These are phyloP conservation scores for Suhomyces coccinellae DNA, from an alignment of 1,139 yeast genomes.

Conservation along the genomic window DNA sequence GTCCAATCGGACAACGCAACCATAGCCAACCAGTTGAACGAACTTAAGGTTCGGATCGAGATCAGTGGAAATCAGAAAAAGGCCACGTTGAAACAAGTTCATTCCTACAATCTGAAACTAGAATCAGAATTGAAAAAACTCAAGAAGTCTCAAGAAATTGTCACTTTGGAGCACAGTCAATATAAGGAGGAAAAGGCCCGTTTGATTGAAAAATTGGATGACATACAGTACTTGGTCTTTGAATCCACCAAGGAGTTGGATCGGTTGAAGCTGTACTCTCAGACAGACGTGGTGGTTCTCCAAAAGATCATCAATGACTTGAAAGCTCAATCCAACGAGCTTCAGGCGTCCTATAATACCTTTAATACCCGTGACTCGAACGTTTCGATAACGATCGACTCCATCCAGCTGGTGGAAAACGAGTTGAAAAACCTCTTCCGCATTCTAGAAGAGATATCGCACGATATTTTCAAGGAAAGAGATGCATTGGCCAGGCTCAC, in stretches of 20 bases:
- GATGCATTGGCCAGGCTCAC: slow-evolving; percentile 40
- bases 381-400: slow-evolving; percentile 55
- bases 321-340: slow-evolving; percentile 42
- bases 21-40: slow-evolving; percentile 44
- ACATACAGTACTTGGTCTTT: slow-evolving; percentile 51
- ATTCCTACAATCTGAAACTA: slow-evolving; percentile 56
- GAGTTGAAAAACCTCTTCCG: slow-evolving; percentile 54
- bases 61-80: slow-evolving; percentile 23
- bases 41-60: slow-evolving; percentile 33
- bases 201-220: slow-evolving; percentile 57
- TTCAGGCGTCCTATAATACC: slow-evolving; percentile 34
- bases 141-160: slow-evolving; percentile 61
- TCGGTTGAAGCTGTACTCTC: slow-evolving; percentile 57
- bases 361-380: slow-evolving; percentile 53
- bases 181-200: slow-evolving; percentile 64
- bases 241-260: slow-evolving; percentile 63
- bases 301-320: slow-evolving; percentile 58
- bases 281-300: slow-evolving; percentile 61
- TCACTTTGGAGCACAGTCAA: slow-evolving; percentile 64
- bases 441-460: slow-evolving; percentile 57
- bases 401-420: slow-evolving; percentile 55
- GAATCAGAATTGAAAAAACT: slow-evolving; percentile 65
- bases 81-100: slow-evolving; percentile 47
- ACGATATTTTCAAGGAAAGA: slow-evolving; percentile 51
- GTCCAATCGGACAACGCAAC: slow-evolving; percentile 38